phyloP scores from a whole-genome alignment of 2,329 filamentous ascomycete genomes.

The Cladorrhinum sp. region DNA sequence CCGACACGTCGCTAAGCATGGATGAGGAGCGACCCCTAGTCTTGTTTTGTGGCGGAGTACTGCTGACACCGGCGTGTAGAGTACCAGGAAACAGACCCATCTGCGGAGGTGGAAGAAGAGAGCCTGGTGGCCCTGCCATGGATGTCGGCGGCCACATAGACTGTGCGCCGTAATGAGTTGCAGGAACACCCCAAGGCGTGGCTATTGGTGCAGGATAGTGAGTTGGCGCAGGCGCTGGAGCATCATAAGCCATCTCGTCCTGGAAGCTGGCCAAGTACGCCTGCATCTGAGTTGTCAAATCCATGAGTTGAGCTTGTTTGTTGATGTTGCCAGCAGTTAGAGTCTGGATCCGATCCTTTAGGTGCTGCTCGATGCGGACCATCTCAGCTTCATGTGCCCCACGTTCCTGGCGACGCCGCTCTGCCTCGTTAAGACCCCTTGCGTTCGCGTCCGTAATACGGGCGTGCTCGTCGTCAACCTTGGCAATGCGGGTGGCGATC shows the following conservation, averaged over 20 bases:
- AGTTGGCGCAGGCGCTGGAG: conserved; percentile 13
- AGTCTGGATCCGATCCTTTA: conserved; percentile 39
- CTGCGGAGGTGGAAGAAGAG: conserved; percentile 25
- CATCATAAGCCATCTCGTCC: conserved; percentile 39
- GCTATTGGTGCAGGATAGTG: conserved; percentile 22
- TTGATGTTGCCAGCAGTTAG: conserved; percentile 36
- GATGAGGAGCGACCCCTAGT: conserved; percentile 60
- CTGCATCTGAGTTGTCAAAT: conserved; percentile 36
- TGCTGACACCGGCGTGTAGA: conserved; percentile 12
- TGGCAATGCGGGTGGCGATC: conserved; percentile 66
- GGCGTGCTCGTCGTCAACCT: conserved; percentile 69
- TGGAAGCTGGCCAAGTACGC: conserved; percentile 43
- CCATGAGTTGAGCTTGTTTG: conserved; percentile 41
- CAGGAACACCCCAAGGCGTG: conserved; percentile 23
- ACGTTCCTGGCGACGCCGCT: conserved; percentile 53
- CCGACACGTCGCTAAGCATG: conserved; percentile 66
- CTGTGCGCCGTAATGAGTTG: conserved; percentile 36
- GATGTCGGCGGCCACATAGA: conserved; percentile 37
- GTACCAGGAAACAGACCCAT: conserved; percentile 20
- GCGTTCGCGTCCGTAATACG: conserved; percentile 68
- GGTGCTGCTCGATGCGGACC: conserved; percentile 43
- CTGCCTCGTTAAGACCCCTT: conserved; percentile 62
- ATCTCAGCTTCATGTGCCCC: conserved; percentile 47
- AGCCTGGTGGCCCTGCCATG: conserved; percentile 32
- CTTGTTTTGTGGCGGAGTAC: conserved; percentile 32